Conservation (phyloP, 1,139 yeast species). For the Pichia sp. region DNA sequence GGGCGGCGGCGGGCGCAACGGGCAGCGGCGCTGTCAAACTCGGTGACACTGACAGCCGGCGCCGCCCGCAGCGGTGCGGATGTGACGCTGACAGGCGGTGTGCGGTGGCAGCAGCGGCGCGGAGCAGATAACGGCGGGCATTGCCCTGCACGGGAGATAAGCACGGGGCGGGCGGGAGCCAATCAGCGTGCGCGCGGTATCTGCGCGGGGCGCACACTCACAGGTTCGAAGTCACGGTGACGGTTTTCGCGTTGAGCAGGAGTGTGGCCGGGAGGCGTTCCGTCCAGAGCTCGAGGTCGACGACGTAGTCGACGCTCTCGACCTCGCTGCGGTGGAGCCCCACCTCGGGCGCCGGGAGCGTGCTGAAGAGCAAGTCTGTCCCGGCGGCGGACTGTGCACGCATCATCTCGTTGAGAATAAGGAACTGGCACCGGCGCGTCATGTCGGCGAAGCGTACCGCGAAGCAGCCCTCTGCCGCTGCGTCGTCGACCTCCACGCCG, state of each 20-base stretch:
- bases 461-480: slow-evolving; percentile 1
- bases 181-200: slow-evolving; percentile 3
- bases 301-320: slow-evolving; percentile 70
- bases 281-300: slow-evolving; percentile 75
- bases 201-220: slow-evolving; percentile 3
- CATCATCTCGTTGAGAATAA: slow-evolving; percentile 80
- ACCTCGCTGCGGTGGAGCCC: slow-evolving; percentile 6
- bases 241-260: slow-evolving; percentile 82
- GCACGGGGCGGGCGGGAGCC: not conserved
- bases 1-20: too few species aligned
- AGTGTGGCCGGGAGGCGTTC: slow-evolving; percentile 76
- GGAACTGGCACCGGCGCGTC: slow-evolving; percentile 88
- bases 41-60: not conserved
- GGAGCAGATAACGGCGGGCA: too few species aligned
- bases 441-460: slow-evolving; percentile 40
- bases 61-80: not conserved
- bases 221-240: slow-evolving; percentile 77
- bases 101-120: too few species aligned
- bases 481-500: not conserved
- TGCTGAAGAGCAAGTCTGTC: slow-evolving; percentile 6
- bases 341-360: slow-evolving; percentile 8
- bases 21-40: too few species aligned
- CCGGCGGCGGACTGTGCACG: not conserved
- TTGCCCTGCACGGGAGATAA: not conserved
- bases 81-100: too few species aligned